Evolutionary conservation across 2,329 filamentous ascomycete species (phyloP), one percentile per base, ranked within the genome.

Genomic region (Septoria petroselini): DNA sequence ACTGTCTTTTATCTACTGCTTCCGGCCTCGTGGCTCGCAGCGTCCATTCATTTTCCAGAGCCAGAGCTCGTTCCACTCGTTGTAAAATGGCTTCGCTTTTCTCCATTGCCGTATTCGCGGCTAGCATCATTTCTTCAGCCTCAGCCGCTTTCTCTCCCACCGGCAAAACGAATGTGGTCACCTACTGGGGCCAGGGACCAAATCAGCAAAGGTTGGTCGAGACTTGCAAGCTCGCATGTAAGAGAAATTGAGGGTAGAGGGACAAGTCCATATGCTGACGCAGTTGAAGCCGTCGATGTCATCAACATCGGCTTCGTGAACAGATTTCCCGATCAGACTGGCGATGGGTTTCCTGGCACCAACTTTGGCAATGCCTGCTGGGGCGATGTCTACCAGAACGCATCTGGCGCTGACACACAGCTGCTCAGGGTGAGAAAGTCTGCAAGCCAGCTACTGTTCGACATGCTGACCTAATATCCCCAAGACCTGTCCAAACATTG

Each of bases 261-360:
- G 14, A 33, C 8, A 27, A 34, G 23, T 9, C 5, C 9, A 5
- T 27, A 5, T 17, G 14, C 38, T 41, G 15, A 41, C 29, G 12
- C 19, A 11, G 73, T 79, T 46, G 65, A 70, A 0, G 72, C 70
- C 18, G 64, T 79, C 47, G 79, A 82, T 55, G 76, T 82, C 43
- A 77, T 82, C 62, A 76, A 75, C 52, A 65, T 82, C 48, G 77
- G 68, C 3, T 82, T 82, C 58, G 68, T 82, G 48, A 79, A 78
- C 56, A 57, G 67, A 35, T 81, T 81, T 57, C 78, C 79, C 1
- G 69, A 74, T 43, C 68, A 72, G 38, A 49, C 43, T 15, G 54
- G 62, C 15, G 70, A 68, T 31, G 73, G 71, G 30, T 78, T 71
- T 57, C 78, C 79, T 3, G 72, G 70, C 12, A 73, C 71, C 8